Evolutionary conservation across 345 rosid genomes (phyloP).

Genomic region (Lepidium sativum): DNA sequence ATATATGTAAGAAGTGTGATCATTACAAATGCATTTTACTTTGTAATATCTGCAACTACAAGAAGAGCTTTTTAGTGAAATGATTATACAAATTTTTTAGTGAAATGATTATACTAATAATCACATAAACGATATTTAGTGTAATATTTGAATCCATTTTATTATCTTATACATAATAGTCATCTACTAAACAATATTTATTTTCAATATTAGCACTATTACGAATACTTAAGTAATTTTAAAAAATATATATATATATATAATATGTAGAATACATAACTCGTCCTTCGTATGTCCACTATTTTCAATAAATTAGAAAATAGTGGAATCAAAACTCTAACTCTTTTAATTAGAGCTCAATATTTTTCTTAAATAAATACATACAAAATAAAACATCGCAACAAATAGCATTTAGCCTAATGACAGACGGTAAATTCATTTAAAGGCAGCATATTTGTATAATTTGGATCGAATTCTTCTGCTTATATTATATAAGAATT

Average conservation of each 20-base stretch:
- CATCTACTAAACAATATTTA: not conserved
- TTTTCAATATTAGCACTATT: no score
- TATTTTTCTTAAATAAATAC: not conserved
- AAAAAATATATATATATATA: not conserved
- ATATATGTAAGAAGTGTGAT: conserved; percentile 11
- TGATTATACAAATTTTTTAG: no score
- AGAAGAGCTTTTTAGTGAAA: conserved; percentile 5
- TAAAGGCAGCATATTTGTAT: no score
- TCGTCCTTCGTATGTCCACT: conserved; percentile 1
- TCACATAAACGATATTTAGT: not conserved
- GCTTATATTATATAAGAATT: no score
- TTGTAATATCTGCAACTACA: conserved; percentile 6
- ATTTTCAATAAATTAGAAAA: not conserved
- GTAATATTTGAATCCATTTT: conserved; percentile 1
- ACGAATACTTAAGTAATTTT: not conserved
- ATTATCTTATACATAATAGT: not conserved
- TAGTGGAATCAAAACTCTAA: not conserved
- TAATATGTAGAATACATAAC: not conserved
- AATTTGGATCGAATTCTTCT: no score
- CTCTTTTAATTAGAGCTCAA: conserved; percentile 3
- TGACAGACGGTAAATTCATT: no score
- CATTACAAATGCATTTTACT: conserved; percentile 13
- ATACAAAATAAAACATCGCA: no score
- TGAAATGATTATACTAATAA: conserved; percentile 5
- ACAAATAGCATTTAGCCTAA: no score